phyloP scores from a whole-genome alignment of 495 filamentous ascomycete species.

The Penicillium manginii region DNA sequence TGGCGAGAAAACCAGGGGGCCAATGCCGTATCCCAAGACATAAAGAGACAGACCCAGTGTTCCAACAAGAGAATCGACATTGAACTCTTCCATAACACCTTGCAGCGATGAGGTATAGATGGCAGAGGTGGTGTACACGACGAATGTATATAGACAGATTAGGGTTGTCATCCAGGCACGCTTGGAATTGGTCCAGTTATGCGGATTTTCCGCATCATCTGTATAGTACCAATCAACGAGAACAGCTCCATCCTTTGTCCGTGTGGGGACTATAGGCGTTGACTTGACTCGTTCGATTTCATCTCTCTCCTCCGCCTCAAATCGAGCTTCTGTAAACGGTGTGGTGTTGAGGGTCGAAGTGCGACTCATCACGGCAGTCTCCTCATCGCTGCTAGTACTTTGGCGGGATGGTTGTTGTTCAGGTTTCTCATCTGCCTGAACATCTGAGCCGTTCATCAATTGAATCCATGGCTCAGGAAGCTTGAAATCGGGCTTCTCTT shows the following conservation, averaged over 20 bases:
- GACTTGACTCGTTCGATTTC: constrained; percentile 49
- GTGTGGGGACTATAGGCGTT: constrained; percentile 48
- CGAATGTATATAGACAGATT: constrained; percentile 40
- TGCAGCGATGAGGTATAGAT: constrained; percentile 36
- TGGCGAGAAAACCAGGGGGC: constrained; percentile 52
- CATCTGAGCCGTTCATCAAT: constrained; percentile 19
- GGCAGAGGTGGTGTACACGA: constrained; percentile 40
- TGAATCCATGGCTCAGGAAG: constrained; percentile 50
- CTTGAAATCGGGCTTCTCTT: constrained; percentile 56
- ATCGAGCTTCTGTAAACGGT: constrained; percentile 40
- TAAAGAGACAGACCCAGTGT: constrained; percentile 57
- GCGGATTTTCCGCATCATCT: constrained; percentile 56
- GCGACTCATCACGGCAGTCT: constrained; percentile 20
- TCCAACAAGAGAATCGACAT: constrained; percentile 40
- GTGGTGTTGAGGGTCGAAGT: constrained; percentile 24
- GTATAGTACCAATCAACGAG: constrained; percentile 61
- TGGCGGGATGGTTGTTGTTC: not conserved
- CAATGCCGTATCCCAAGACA: constrained; percentile 53
- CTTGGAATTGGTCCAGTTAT: constrained; percentile 53
- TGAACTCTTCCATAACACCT: constrained; percentile 45
- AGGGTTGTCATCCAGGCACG: constrained; percentile 27
- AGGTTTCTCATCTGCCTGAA: constrained; percentile 7
- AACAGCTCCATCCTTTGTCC: constrained; percentile 42
- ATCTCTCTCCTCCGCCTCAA: constrained; percentile 40
- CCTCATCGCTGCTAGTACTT: not conserved